Evolutionary conservation across 371 early-diverging fungal species (phyloP), one percentile per base, ranked within the genome.

Genomic region (Entomophthora muscae): DNA sequence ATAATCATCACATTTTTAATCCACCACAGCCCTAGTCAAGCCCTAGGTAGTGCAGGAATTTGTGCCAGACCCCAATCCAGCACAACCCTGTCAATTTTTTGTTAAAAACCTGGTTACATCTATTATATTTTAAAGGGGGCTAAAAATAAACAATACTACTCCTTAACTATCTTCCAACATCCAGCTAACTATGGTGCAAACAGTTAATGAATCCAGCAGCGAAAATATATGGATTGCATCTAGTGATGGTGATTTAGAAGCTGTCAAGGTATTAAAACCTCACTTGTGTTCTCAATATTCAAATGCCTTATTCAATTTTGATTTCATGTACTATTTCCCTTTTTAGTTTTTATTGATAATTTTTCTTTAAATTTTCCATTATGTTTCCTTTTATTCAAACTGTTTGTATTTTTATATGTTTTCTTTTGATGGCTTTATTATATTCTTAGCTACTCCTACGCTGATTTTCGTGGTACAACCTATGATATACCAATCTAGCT

Each of bases 141-240:
- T n/a, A n/a, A n/a, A n/a, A n/a, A n/a, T n/a, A n/a, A n/a, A n/a
- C n/a, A n/a, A n/a, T n/a, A n/a, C n/a, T n/a, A n/a, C n/a, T n/a
- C n/a, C n/a, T n/a, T n/a, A n/a, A n/a, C n/a, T n/a, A n/a, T n/a
- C n/a, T n/a, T n/a, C n/a, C n/a, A n/a, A n/a, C n/a, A n/a, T n/a
- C n/a, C n/a, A n/a, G n/a, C n/a, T n/a, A n/a, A n/a, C n/a, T n/a
- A n/a, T n/a, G n/a, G n/a, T n/a, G n/a, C n/a, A n/a, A n/a, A 42
- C 42, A 42, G 42, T 17, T 42, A 42, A 42, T 42, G n/a, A n/a
- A n/a, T 42, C 42, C 17, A 17, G 42, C 42, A 17, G 17, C 22
- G 1, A 65, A 53, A 74, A 74, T 66, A 70, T 74, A 26, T 72
- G 72, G 72, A 53, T 71, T 7, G 75, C 75, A 28, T 72, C 75